A percentile compares a stretch with the other conserved stretches of the same genome.
phyloP scores from a whole-genome alignment of 176 grass and related monocot species.

The Hordeum marinum region DNA sequence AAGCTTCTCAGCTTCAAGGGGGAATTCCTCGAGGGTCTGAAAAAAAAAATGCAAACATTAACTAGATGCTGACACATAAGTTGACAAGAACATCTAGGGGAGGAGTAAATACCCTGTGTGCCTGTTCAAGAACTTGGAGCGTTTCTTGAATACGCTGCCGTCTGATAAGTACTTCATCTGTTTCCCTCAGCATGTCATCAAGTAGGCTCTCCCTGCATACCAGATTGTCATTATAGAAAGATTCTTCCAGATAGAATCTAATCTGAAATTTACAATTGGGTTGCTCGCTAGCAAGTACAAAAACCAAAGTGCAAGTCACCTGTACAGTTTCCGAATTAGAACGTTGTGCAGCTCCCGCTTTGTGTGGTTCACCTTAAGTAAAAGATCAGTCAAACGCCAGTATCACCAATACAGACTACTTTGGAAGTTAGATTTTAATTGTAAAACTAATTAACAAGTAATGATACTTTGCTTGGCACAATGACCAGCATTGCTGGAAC shows the following conservation, averaged over 20 bases:
- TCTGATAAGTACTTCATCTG: conserved; percentile 72
- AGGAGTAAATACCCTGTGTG: conserved; percentile 59
- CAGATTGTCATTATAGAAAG: conserved; percentile 11
- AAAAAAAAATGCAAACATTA: conserved; percentile 36
- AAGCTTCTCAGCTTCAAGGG: conserved; percentile 69
- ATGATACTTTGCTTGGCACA: not conserved
- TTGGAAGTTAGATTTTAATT: not conserved
- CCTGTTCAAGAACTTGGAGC: conserved; percentile 69
- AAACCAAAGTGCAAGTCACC: conserved; percentile 39
- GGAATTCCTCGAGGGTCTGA: conserved; percentile 79
- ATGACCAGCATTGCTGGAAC: not conserved
- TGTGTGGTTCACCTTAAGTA: conserved; percentile 81
- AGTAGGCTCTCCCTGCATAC: conserved; percentile 64
- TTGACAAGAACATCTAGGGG: conserved; percentile 4
- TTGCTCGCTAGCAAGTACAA: conserved; percentile 11
- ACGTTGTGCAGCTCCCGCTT: conserved; percentile 90
- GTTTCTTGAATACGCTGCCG: conserved; percentile 72
- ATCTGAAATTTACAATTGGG: not conserved
- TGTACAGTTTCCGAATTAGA: conserved; percentile 86
- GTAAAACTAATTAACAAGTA: conserved; percentile 5
- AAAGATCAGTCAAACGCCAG: conserved; percentile 23
- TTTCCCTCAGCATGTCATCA: conserved; percentile 91
- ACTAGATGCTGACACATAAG: conserved; percentile 20
- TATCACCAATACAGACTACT: not conserved
- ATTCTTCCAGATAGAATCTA: not conserved